Percentiles rank a stretch among this genome's conserved stretches.
Conservation (phyloP, 169 alveolate species). For the Cryptosporidium xiaoi region DNA sequence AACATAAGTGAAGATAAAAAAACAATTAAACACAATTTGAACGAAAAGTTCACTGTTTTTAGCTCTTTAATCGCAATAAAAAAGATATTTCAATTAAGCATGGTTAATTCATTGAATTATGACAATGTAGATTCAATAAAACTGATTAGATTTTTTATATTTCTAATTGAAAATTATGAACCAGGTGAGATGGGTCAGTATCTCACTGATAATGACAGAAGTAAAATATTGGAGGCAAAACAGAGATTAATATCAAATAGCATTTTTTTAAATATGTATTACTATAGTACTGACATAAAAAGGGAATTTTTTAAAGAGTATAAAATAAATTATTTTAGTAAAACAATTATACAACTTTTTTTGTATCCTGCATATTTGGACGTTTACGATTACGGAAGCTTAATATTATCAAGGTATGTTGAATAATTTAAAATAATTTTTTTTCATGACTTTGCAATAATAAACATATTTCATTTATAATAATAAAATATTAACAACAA, state of each 20-base stretch:
- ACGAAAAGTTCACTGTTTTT: constrained; percentile 19
- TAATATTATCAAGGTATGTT: constrained; percentile 51
- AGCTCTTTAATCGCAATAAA: constrained; percentile 42
- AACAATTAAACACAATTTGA: constrained; percentile 8
- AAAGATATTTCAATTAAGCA: constrained; percentile 19
- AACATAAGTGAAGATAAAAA: neutral
- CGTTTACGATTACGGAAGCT: constrained; percentile 18
- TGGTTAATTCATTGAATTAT: constrained; percentile 17
- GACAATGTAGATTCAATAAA: constrained; percentile 12
- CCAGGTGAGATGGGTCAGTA: neutral
- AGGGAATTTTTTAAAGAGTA: no score
- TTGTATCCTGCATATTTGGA: constrained; percentile 45
- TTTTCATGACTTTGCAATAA: neutral
- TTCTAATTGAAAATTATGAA: neutral
- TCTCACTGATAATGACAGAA: constrained; percentile 7
- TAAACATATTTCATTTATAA: neutral
- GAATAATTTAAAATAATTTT: neutral
- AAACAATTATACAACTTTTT: constrained; percentile 4
- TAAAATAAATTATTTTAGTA: neutral
- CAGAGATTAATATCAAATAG: constrained; percentile 27
- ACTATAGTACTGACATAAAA: neutral
- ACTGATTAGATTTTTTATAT: neutral
- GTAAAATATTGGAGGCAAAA: constrained; percentile 8
- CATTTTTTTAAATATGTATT: neutral
- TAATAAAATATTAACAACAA: neutral